These are phyloP conservation scores for Fusarium pilosicola DNA, from an alignment of 2,329 filamentous ascomycete species.

Conservation along the genomic window DNA sequence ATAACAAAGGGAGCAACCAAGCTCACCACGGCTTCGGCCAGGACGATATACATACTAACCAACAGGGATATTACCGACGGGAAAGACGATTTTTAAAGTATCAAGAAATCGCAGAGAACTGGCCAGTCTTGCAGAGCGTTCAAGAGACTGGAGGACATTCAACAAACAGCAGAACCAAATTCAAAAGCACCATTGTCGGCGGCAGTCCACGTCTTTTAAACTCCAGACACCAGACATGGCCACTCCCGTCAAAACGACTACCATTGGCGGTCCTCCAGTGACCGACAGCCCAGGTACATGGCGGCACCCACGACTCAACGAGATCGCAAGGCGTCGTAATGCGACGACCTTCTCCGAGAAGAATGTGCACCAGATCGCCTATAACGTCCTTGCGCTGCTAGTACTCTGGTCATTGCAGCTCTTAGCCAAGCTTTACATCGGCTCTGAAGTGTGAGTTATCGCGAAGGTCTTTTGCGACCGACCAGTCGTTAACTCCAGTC, in stretches of 20 bases:
- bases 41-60: slow-evolving; percentile 47
- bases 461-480: not conserved
- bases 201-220: not conserved
- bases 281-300: slow-evolving; percentile 79
- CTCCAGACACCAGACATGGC: slow-evolving; percentile 41
- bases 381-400: slow-evolving; percentile 68
- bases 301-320: slow-evolving; percentile 88
- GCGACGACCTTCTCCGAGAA: slow-evolving; percentile 80
- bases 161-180: slow-evolving; percentile 3
- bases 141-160: not conserved
- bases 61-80: slow-evolving; percentile 13
- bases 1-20: slow-evolving; percentile 43
- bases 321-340: slow-evolving; percentile 85
- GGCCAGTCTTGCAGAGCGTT: slow-evolving; percentile 1
- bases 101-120: not conserved
- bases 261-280: slow-evolving; percentile 54
- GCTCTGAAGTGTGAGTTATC: slow-evolving; percentile 52
- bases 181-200: not conserved
- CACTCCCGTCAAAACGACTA: slow-evolving; percentile 48
- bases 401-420: slow-evolving; percentile 51
- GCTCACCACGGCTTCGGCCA: slow-evolving; percentile 48
- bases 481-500: slow-evolving; percentile 23
- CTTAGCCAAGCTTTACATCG: slow-evolving; percentile 50
- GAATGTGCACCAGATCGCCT: slow-evolving; percentile 75
- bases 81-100: not conserved